Percentiles rank a stretch among this genome's conserved stretches.
phyloP scores from a whole-genome alignment of 352 stramenopile genomes.

The Pythium vanterpoolii region DNA sequence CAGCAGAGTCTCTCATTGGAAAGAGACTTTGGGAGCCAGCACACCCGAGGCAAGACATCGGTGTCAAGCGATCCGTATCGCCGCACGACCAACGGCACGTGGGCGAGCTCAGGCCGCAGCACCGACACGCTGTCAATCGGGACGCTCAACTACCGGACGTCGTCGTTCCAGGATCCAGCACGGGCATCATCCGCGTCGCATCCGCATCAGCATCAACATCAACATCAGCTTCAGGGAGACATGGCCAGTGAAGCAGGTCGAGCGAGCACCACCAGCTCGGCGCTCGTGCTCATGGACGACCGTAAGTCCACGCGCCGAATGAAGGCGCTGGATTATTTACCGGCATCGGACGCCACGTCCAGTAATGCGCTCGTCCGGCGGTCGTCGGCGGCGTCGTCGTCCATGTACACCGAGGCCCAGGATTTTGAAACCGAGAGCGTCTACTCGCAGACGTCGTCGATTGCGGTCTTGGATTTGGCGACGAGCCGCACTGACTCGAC shows the following conservation, averaged over 20 bases:
- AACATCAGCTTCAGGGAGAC: too few species aligned
- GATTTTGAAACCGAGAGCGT: constrained; percentile 19
- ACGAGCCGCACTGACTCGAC: constrained; percentile 24
- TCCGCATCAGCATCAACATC: too few species aligned
- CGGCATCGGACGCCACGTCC: background rate
- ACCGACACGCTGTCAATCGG: constrained; percentile 49
- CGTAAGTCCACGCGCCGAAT: constrained; percentile 15
- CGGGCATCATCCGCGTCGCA: background rate
- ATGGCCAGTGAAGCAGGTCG: background rate
- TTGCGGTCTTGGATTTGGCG: constrained; percentile 51
- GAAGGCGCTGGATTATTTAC: constrained; percentile 25
- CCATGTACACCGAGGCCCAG: constrained; percentile 17
- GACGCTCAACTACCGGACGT: constrained; percentile 37
- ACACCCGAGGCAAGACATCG: background rate
- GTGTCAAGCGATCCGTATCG: background rate
- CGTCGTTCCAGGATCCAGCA: constrained; percentile 30
- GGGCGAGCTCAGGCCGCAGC: constrained; percentile 18
- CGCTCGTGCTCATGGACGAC: constrained; percentile 23
- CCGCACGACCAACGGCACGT: constrained; percentile 20
- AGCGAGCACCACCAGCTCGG: constrained; percentile 15
- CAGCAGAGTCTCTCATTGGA: constrained; percentile 5
- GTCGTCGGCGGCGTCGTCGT: constrained; percentile 14
- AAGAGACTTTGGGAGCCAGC: background rate
- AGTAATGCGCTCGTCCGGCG: background rate
- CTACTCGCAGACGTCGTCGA: constrained; percentile 40